Evolutionary conservation across 2,329 filamentous ascomycete genomes (phyloP).

Genomic region (Cladosporium austrohemisphaericum): DNA sequence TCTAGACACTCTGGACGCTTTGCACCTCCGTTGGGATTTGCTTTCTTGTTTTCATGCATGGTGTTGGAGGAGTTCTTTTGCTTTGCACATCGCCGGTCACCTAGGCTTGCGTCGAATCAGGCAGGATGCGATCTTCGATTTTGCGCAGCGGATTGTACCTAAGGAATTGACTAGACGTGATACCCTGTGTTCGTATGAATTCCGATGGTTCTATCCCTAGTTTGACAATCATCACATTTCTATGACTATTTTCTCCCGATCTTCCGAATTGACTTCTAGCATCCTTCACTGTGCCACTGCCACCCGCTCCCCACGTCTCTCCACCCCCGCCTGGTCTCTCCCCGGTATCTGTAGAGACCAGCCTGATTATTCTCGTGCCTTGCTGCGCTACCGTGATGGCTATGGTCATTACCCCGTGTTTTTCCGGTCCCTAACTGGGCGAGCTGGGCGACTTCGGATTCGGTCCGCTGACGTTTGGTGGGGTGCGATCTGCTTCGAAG

Average conservation of each 20-base stretch:
- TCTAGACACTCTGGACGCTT: not conserved
- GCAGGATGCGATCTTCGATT: not conserved
- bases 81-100: no score
- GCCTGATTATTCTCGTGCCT: constrained; percentile 9
- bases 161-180: not conserved
- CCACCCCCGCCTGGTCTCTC: not conserved
- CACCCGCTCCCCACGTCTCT: not conserved
- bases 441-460: not conserved
- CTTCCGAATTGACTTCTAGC: not conserved
- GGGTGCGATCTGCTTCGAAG: not conserved
- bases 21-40: not conserved
- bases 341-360: not conserved
- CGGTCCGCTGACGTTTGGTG: constrained; percentile 1
- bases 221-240: no score
- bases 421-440: not conserved
- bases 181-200: constrained; percentile 14
- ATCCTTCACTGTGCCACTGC: not conserved
- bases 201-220: not conserved
- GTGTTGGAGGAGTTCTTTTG: not conserved
- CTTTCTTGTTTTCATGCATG: not conserved
- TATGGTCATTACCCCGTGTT: constrained; percentile 10
- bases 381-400: constrained; percentile 4
- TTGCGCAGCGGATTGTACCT: not conserved
- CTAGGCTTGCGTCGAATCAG: no score
- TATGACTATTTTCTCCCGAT: no score